Percentiles rank a stretch among this genome's conserved stretches.
Conservation (phyloP, 2,329 filamentous ascomycete genomes). For the Fusarium penzigii region DNA sequence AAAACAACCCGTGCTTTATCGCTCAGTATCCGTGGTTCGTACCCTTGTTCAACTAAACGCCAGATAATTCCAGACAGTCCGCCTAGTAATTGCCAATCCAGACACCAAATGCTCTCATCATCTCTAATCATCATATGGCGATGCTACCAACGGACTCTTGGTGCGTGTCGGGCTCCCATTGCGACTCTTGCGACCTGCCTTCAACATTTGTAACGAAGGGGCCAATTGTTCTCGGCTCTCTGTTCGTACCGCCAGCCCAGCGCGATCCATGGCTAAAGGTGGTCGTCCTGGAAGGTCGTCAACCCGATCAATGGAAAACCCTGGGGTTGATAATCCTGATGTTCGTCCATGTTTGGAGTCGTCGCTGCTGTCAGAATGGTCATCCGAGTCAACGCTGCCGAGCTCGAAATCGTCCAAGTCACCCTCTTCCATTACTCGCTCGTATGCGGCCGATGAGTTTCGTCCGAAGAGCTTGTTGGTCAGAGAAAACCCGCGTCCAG, state of each 20-base stretch:
- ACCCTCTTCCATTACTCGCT: slow-evolving; percentile 83
- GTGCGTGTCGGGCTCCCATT: slow-evolving; percentile 58
- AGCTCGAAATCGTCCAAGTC: slow-evolving; percentile 77
- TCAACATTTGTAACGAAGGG: slow-evolving; percentile 54
- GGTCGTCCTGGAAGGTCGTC: slow-evolving; percentile 43
- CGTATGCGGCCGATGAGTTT: slow-evolving; percentile 60
- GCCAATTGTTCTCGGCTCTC: slow-evolving; percentile 82
- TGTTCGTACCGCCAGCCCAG: slow-evolving; percentile 76
- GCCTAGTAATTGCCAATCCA: background rate
- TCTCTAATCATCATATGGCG: slow-evolving; percentile 45
- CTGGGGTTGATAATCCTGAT: slow-evolving; percentile 70
- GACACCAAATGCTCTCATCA: background rate
- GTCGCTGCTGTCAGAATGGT: slow-evolving; percentile 63
- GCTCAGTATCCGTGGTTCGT: background rate
- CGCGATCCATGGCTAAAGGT: slow-evolving; percentile 58
- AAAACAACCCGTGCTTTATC: background rate
- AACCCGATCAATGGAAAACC: slow-evolving; percentile 53
- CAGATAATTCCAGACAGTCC: background rate
- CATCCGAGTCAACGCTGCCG: slow-evolving; percentile 63
- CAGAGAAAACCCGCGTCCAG: slow-evolving; percentile 52
- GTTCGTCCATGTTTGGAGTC: slow-evolving; percentile 57
- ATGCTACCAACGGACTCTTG: slow-evolving; percentile 58
- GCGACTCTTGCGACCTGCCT: slow-evolving; percentile 58
- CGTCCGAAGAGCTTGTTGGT: slow-evolving; percentile 68
- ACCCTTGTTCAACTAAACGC: background rate